These are phyloP conservation scores for Ramaria sp. DNA, from an alignment of 768 basidiomycete species.

Conservation along the genomic window DNA sequence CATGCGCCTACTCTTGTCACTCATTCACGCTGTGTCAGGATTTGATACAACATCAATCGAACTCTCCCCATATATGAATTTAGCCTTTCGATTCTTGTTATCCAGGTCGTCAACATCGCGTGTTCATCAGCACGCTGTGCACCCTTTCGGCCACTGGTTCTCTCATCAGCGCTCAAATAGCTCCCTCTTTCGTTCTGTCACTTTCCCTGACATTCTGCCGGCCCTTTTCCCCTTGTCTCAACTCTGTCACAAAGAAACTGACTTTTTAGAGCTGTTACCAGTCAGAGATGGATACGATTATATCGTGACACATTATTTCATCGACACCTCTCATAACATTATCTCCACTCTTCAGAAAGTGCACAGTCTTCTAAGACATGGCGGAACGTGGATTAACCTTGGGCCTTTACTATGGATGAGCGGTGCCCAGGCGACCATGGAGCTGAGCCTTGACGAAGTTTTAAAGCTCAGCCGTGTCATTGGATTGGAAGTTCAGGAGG, in stretches of 20 bases:
- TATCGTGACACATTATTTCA: constrained; percentile 57
- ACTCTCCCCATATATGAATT: constrained; percentile 54
- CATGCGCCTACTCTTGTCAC: not conserved
- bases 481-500: constrained; percentile 35
- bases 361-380: constrained; percentile 42
- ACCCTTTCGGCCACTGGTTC: constrained; percentile 60
- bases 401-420: constrained; percentile 58
- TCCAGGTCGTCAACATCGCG: constrained; percentile 33
- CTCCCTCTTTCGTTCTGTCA: constrained; percentile 39
- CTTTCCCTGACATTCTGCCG: constrained; percentile 55
- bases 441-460: constrained; percentile 58
- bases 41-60: constrained; percentile 53
- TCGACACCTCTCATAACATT: constrained; percentile 49
- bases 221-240: constrained; percentile 23
- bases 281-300: constrained; percentile 36
- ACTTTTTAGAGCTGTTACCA: constrained; percentile 34
- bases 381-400: constrained; percentile 62
- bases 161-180: constrained; percentile 49
- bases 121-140: constrained; percentile 38
- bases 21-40: constrained; percentile 16
- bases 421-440: constrained; percentile 42
- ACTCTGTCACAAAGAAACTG: constrained; percentile 41
- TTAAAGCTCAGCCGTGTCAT: constrained; percentile 36
- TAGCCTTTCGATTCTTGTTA: constrained; percentile 48
- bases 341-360: constrained; percentile 48